A percentile compares a stretch with the other conserved stretches of the same genome.
phyloP scores from a whole-genome alignment of 768 basidiomycete species.

The Amanita brunnescens region DNA sequence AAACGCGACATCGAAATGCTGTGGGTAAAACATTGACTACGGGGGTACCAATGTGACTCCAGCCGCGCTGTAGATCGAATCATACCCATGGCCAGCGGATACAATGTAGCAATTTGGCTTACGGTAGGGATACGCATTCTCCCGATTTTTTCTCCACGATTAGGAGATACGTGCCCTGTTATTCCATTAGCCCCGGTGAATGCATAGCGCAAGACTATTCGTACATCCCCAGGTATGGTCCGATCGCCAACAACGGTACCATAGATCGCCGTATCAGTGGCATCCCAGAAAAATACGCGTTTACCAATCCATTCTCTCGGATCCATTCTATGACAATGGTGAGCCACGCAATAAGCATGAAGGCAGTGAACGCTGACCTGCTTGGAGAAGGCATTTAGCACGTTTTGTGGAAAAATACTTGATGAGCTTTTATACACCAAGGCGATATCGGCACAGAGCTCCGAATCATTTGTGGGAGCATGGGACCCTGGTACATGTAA shows the following conservation, averaged over 20 bases:
- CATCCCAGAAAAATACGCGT: slow-evolving; percentile 19
- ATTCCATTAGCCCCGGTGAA: not conserved
- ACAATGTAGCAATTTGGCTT: slow-evolving; percentile 3
- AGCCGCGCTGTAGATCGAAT: slow-evolving; percentile 12
- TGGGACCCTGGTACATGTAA: slow-evolving; percentile 1
- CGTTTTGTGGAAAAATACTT: not conserved
- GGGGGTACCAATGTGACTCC: slow-evolving; percentile 15
- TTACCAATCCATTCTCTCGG: slow-evolving; percentile 12
- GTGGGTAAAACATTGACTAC: not conserved
- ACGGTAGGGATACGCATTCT: slow-evolving; percentile 17
- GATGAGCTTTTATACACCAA: slow-evolving; percentile 2
- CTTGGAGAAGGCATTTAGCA: not conserved
- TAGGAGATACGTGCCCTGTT: slow-evolving; percentile 16
- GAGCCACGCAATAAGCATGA: not conserved
- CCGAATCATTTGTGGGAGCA: not conserved
- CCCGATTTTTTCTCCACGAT: slow-evolving; percentile 15
- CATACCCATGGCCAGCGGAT: not conserved
- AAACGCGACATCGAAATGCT: not conserved
- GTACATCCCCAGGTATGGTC: slow-evolving; percentile 12
- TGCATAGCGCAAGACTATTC: not conserved
- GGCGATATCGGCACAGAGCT: not conserved
- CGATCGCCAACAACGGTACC: slow-evolving; percentile 15
- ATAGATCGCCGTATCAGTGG: slow-evolving; percentile 15
- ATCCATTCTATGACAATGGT: slow-evolving; percentile 6
- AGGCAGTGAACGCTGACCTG: not conserved